Base-by-base conservation (phyloP, 1,139 yeast species). In the Yarrowia galli region DNA sequence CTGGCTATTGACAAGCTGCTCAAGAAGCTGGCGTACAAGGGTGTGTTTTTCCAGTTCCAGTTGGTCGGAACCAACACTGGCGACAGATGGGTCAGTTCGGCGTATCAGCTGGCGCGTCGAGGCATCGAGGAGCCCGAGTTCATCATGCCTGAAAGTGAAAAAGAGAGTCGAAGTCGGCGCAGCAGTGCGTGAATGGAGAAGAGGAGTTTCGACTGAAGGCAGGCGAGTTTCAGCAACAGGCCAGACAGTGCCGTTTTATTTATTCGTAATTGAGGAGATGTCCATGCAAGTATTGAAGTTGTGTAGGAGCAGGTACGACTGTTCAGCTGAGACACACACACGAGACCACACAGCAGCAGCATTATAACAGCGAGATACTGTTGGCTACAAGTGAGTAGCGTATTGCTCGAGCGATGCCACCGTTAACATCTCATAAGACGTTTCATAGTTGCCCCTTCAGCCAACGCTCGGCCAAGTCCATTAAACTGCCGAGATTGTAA, bases 101-200 rank as follows among this genome's bases (percentile, higher is more conserved):
- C 36, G 18, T 25, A 40, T 13, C 61, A 40, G 28, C 46, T 54
- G 16, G 61, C 61, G 1, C 25, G 25, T n/a, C 8, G 61, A 18
- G 61, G 61, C 13, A 40, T 54, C 7, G 61, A 25, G 22, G 61
- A 54, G 23, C 61, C 61, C 7, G 61, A 54, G n/a, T 54, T 54
- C 20, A 40, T 54, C 48, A 54, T 54, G 61, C 61, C 61, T 8
- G 61, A 54, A n/a, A 54, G 61, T n/a, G 61, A 54, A 40, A 54
- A 54, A 36, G 61, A 54, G 61, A 54, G 46, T 20, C 25, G 61
- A 12, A 54, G 61, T 13, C 36, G 61, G n/a, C 25, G 61, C 18
- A 40, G 61, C 23, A 36, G 45, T 38, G 60, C 60, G 15, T 53
- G 36, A 13, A 35, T 7, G 36, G 3, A 25, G 36, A 9, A 6